These are phyloP conservation scores for Helicocarpus griseus DNA, from an alignment of 2,329 filamentous ascomycete genomes.

Conservation along the genomic window DNA sequence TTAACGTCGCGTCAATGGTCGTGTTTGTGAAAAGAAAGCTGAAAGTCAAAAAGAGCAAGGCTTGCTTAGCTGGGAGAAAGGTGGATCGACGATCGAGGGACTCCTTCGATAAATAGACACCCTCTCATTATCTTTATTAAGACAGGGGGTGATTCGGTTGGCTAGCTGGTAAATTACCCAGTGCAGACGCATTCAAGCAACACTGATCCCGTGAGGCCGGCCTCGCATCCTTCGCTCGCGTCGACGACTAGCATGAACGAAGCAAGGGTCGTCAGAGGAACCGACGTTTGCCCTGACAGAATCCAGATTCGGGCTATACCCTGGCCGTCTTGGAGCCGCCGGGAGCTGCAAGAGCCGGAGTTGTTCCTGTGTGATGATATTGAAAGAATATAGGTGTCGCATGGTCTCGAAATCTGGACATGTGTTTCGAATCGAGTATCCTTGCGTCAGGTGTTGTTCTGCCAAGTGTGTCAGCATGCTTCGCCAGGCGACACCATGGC, in stretches of 20 bases:
- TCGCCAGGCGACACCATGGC: constrained; percentile 28
- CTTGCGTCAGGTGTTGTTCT: constrained; percentile 30
- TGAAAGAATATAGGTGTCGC: constrained; percentile 34
- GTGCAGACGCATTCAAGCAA: constrained; percentile 11
- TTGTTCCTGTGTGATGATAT: constrained; percentile 34
- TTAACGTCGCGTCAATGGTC: too few relatives aligned
- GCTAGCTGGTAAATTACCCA: too few relatives aligned
- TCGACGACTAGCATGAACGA: constrained; percentile 28
- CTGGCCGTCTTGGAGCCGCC: constrained; percentile 27
- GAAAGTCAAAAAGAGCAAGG: neutral
- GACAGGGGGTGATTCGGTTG: too few relatives aligned
- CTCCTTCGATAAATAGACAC: neutral
- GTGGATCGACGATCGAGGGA: neutral
- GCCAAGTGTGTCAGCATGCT: constrained; percentile 35
- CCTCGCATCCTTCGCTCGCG: constrained; percentile 30
- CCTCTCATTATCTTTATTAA: too few relatives aligned
- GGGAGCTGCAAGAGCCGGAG: constrained; percentile 35
- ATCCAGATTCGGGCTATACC: constrained; percentile 29
- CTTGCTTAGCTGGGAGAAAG: neutral
- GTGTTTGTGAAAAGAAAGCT: neutral
- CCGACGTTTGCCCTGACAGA: constrained; percentile 27
- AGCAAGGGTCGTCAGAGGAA: constrained; percentile 32
- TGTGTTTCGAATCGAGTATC: constrained; percentile 31
- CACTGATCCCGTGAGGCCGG: constrained; percentile 24
- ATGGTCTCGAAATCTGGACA: constrained; percentile 36